phyloP scores from a whole-genome alignment of 441 rosid genomes.

The Geranium incanum region DNA sequence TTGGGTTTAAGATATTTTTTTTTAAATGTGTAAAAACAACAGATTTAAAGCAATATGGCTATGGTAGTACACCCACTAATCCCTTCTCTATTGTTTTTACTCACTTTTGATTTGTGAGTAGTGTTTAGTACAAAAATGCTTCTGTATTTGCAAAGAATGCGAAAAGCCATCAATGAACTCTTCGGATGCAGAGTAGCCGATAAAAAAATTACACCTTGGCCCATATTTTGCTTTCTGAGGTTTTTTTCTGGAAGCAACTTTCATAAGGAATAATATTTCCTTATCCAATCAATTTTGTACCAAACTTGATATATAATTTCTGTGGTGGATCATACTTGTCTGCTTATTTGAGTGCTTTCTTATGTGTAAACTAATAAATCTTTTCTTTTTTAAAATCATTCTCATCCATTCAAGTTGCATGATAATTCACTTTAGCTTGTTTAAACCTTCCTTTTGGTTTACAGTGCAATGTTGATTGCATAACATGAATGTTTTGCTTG shows the following conservation, averaged over 20 bases:
- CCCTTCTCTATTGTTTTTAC: neutral
- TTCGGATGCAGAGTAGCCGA: neutral
- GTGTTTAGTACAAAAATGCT: constrained; percentile 5
- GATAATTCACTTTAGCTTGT: no score
- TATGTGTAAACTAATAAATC: neutral
- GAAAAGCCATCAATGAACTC: constrained; percentile 5
- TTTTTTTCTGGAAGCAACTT: constrained; percentile 10
- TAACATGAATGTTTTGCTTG: neutral
- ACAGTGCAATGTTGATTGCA: neutral
- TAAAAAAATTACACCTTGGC: neutral
- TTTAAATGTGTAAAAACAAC: neutral
- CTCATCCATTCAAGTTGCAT: constrained; percentile 6
- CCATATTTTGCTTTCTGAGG: constrained; percentile 5
- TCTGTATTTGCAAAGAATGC: neutral
- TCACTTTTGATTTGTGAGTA: neutral
- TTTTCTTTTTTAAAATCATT: constrained; percentile 7
- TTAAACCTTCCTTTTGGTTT: no score
- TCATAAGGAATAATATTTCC: neutral
- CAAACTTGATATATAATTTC: constrained; percentile 5
- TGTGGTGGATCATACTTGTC: constrained; percentile 5
- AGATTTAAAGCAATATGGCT: neutral
- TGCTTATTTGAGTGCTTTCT: neutral
- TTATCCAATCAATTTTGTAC: neutral
- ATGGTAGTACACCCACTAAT: constrained; percentile 9
- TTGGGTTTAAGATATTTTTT: neutral